Conservation (phyloP, 208 protist species). For the Crithidia thermophila region DNA sequence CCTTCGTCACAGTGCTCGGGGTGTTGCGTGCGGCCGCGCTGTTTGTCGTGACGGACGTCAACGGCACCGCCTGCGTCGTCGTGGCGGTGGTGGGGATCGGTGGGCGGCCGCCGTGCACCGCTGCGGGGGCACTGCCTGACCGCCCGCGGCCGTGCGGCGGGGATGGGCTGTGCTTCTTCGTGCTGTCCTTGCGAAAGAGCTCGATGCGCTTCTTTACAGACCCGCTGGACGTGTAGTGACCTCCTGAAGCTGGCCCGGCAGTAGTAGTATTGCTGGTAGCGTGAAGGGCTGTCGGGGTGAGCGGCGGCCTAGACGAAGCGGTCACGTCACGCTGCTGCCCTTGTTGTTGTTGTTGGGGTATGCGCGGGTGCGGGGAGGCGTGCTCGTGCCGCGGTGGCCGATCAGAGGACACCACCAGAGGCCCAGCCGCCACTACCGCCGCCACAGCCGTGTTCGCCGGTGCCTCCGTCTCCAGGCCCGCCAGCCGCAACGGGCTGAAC, state of each 20-base stretch:
- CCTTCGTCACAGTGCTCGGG: conserved; percentile 12
- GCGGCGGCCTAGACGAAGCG: too few relatives aligned
- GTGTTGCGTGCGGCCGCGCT: background rate
- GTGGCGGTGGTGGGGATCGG: background rate
- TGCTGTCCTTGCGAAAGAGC: background rate
- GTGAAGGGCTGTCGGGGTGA: too few relatives aligned
- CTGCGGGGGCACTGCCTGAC: conserved; percentile 12
- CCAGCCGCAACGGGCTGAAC: conserved; percentile 7
- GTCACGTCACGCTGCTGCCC: background rate
- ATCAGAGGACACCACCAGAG: background rate
- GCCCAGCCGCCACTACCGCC: background rate
- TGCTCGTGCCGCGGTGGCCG: conserved; percentile 7
- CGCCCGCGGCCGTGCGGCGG: background rate
- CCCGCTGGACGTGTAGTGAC: background rate
- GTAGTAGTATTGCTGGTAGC: too few relatives aligned
- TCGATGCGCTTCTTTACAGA: conserved; percentile 14
- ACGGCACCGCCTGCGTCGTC: background rate
- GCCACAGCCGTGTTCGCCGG: background rate
- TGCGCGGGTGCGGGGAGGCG: background rate
- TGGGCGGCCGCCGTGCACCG: background rate
- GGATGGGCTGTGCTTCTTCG: background rate
- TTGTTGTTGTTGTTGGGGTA: background rate
- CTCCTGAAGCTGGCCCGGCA: too few relatives aligned
- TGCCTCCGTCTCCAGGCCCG: background rate
- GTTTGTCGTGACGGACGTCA: background rate